These are phyloP conservation scores for Polysphondylium violaceum DNA, from an alignment of 78 protist genomes.

Conservation along the genomic window DNA sequence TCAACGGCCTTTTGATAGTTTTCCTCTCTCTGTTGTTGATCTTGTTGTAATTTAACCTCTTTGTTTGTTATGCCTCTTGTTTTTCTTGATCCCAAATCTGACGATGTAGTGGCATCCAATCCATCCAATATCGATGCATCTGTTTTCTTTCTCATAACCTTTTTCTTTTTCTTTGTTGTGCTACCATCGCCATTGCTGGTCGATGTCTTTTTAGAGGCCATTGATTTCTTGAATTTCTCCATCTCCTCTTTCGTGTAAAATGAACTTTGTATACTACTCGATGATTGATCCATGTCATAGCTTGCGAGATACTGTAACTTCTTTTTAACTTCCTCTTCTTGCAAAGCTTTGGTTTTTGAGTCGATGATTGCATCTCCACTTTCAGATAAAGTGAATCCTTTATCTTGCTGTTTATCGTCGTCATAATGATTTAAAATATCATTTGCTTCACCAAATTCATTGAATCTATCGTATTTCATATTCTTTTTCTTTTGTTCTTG, in stretches of 20 bases:
- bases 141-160: slow-evolving; percentile 2
- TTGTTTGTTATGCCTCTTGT: not conserved
- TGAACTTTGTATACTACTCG: slow-evolving; percentile 18
- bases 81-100: slow-evolving; percentile 55
- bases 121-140: not conserved
- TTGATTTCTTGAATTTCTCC: slow-evolving; percentile 33
- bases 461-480: slow-evolving; percentile 44
- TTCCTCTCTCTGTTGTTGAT: slow-evolving; percentile 6
- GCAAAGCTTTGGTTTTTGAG: not conserved
- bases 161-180: not conserved
- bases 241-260: slow-evolving; percentile 70
- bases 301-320: not conserved
- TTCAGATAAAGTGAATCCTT: not conserved
- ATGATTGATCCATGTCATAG: slow-evolving; percentile 5
- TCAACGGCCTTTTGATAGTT: slow-evolving; percentile 62
- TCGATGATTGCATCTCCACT: slow-evolving; percentile 2
- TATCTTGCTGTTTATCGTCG: not conserved
- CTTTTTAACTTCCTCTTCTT: slow-evolving; percentile 40
- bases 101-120: slow-evolving; percentile 62
- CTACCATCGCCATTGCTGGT: not conserved
- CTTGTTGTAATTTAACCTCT: not conserved
- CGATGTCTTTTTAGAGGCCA: not conserved
- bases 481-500: slow-evolving; percentile 22
- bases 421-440: slow-evolving; percentile 18
- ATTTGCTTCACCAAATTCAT: slow-evolving; percentile 21